Evolutionary conservation across 2,329 filamentous ascomycete genomes (phyloP).

Genomic region (Hypoxylon sp.): DNA sequence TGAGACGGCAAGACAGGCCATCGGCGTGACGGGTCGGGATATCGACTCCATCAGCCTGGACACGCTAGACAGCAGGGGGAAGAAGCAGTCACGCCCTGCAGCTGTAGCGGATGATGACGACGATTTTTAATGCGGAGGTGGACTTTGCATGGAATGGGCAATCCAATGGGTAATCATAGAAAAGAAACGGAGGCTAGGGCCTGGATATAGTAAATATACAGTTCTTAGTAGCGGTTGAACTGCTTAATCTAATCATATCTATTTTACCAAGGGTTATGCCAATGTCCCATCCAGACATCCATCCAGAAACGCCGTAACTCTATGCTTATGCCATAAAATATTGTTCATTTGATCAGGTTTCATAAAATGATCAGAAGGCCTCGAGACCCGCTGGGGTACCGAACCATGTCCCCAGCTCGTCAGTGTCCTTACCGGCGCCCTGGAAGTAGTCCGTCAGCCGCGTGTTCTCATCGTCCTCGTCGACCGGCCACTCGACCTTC

Average conservation of each 20-base stretch:
- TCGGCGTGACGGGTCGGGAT: constrained; percentile 74
- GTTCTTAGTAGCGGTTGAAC: constrained; percentile 32
- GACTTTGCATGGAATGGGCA: constrained; percentile 16
- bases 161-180: constrained; percentile 31
- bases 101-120: constrained; percentile 62
- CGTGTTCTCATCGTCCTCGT: constrained; percentile 75
- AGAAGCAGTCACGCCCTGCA: constrained; percentile 57
- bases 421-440: constrained; percentile 57
- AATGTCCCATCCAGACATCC: neutral
- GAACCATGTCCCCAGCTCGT: constrained; percentile 85
- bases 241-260: constrained; percentile 29
- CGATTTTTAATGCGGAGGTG: constrained; percentile 61
- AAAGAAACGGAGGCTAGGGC: constrained; percentile 26
- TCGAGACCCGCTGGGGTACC: constrained; percentile 77
- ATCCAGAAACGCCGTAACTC: constrained; percentile 40
- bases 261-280: neutral
- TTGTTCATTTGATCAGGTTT: neutral
- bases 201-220: constrained; percentile 47
- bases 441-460: constrained; percentile 82
- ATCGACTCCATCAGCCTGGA: constrained; percentile 68
- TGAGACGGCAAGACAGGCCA: constrained; percentile 85
- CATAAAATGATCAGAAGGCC: constrained; percentile 69
- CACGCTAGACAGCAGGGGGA: constrained; percentile 70
- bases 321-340: constrained; percentile 34
- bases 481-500: constrained; percentile 85